phyloP scores from a whole-genome alignment of 805 yeast genomes.

The Metschnikowia noctiluminum region DNA sequence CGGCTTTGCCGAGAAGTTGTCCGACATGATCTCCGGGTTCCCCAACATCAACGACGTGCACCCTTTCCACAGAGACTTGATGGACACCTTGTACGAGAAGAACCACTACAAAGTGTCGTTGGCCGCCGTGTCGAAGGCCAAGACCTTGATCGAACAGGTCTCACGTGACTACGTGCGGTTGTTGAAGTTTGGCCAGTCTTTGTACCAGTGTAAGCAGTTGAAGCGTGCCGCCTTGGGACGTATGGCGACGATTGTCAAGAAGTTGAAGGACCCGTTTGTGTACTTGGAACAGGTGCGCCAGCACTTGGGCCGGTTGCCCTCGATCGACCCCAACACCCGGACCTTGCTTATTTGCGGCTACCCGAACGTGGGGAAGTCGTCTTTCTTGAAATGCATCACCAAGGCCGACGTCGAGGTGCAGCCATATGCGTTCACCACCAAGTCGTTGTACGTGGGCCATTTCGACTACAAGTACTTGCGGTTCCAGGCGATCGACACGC shows the following conservation, averaged over 20 bases:
- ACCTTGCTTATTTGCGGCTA: constrained; percentile 96
- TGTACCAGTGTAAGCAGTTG: constrained; percentile 97
- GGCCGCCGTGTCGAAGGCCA: constrained; percentile 92
- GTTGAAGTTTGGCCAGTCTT: constrained; percentile 94
- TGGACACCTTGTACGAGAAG: constrained; percentile 97
- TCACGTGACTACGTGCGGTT: constrained; percentile 92
- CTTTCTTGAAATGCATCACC: constrained; percentile 88
- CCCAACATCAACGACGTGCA: constrained; percentile 97
- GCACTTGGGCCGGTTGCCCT: constrained; percentile 96
- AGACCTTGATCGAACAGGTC: constrained; percentile 91
- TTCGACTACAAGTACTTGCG: constrained; percentile 96
- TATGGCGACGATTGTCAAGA: constrained; percentile 97
- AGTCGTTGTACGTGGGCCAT: constrained; percentile 96
- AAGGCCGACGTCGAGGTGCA: constrained; percentile 99
- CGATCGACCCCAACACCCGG: constrained; percentile 98
- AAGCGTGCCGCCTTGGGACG: constrained; percentile 99
- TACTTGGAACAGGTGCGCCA: constrained; percentile 98
- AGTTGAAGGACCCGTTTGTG: constrained; percentile 87
- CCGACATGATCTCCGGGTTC: constrained; percentile 80
- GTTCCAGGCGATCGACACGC: constrained; percentile 98
- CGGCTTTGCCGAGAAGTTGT: constrained; percentile 91
- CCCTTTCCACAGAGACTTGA: constrained; percentile 96
- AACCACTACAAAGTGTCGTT: constrained; percentile 96
- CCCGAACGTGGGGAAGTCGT: constrained; percentile 98
- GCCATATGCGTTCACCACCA: constrained; percentile 99